Evolutionary conservation across 1,284 basidiomycete species (phyloP), one percentile per base, ranked within the genome.

Genomic region (Pulveroboletus sp.): DNA sequence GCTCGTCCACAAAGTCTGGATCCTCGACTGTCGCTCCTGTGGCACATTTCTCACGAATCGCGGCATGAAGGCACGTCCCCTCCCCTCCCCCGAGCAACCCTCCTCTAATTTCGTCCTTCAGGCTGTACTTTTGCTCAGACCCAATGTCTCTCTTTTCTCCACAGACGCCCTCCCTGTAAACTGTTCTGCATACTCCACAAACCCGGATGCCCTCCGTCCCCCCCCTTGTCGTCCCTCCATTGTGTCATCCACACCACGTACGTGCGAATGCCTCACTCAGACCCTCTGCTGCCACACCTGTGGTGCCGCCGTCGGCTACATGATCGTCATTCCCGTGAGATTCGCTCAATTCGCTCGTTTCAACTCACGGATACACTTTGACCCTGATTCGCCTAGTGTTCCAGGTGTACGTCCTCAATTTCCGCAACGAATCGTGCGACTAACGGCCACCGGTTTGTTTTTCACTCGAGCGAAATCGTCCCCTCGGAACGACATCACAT

Each of bases 401-500:
- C 75, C 20, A 83, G 84, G 43, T 92, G 90, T 72, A 90, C 86
- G 20, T 82, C 84, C n/a, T 86, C 85, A 4, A 82, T 84, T 53
- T 78, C 79, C 47, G 79, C 78, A 5, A 81, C 80, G 57, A 86
- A 86, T 68, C 85, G 84, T 64, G 83, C 80, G 24, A 89, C 87
- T 45, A 94, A 94, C 71, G 91, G 91, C 7, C 92, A 95, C 69
- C 86, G 92, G 25, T 94, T 91, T 67, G 92, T 95, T 29, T 92
- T 94, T 71, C 91, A 94, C 75, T 89, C 90, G 49, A 82, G 77
- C 64, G 89, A 92, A 72, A 86, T 94, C 49, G 64, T 72, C n/a
- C 83, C 84, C 12, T 80, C 81, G 31, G 89, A 92, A 69, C 83
- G 92, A 33, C 79, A 82, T 60, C 91, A 91, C 66, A 77, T 91